Conservation (phyloP, 306 rosid species). For the barrel medic (Medicago truncatula) region DNA sequence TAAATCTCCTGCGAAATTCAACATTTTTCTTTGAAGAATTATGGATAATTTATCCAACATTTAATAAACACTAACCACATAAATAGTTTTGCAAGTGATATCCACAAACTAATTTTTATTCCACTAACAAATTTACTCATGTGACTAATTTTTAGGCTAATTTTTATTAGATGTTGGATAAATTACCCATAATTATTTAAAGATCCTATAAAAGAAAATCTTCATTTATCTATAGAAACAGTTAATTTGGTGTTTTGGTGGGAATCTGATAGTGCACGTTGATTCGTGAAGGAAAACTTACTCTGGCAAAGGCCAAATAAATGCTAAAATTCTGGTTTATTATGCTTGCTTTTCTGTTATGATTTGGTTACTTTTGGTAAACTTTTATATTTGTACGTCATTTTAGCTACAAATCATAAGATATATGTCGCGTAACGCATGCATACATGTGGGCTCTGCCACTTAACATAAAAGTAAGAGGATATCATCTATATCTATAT, state of each 20-base stretch:
- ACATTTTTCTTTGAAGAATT: no score
- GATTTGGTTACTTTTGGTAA: conserved; percentile 43
- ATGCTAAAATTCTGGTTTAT: conserved; percentile 32
- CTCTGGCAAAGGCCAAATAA: conserved; percentile 17
- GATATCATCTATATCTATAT: neutral
- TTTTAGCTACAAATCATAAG: neutral
- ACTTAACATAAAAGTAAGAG: conserved; percentile 6
- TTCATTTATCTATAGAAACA: neutral
- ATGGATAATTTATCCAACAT: no score
- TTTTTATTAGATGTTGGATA: no score
- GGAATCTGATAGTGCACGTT: conserved; percentile 40
- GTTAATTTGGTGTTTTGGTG: neutral
- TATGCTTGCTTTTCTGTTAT: conserved; percentile 38
- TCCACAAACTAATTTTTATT: no score
- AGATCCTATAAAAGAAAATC: no score
- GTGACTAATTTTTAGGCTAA: no score
- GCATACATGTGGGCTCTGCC: conserved; percentile 26
- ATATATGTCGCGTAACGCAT: conserved; percentile 47
- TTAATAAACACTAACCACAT: no score
- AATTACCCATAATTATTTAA: no score
- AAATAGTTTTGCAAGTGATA: no score
- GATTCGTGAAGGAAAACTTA: conserved; percentile 11
- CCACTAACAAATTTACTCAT: no score
- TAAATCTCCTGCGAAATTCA: no score
- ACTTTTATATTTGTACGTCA: conserved; percentile 32